Evolutionary conservation across 2,329 filamentous ascomycete genomes (phyloP).

Genomic region (Aspergillus calidoustus): DNA sequence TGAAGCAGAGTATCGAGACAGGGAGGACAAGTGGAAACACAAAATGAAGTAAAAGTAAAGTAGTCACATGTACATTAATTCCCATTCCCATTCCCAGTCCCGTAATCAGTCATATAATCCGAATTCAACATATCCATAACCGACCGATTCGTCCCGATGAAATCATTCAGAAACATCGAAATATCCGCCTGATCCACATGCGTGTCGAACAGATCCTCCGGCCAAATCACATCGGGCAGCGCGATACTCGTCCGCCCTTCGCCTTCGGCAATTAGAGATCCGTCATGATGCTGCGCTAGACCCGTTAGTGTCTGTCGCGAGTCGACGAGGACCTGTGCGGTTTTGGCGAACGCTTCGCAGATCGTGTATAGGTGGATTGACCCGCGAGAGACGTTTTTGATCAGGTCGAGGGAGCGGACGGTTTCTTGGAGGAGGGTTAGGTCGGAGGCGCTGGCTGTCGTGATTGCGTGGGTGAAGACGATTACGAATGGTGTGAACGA

Average conservation of each 20-base stretch:
- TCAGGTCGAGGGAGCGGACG: constrained; percentile 24
- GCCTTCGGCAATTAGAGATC: constrained; percentile 25
- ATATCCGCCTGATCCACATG: constrained; percentile 31
- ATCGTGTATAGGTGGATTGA: constrained; percentile 27
- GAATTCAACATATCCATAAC: constrained; percentile 32
- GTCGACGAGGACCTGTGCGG: constrained; percentile 30
- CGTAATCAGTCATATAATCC: constrained; percentile 21
- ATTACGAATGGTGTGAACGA: constrained; percentile 35
- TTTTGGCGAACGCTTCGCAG: constrained; percentile 30
- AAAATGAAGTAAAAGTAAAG: background rate
- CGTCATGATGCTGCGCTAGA: constrained; percentile 29
- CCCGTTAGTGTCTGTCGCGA: constrained; percentile 29
- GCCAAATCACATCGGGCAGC: constrained; percentile 30
- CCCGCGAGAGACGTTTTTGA: constrained; percentile 28
- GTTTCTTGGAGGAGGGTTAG: constrained; percentile 31
- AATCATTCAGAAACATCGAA: constrained; percentile 34
- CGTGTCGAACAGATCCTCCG: constrained; percentile 27
- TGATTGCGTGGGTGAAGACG: constrained; percentile 35
- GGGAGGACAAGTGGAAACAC: too few species aligned
- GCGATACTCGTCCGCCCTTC: constrained; percentile 27
- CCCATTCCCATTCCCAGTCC: background rate
- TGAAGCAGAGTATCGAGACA: too few species aligned
- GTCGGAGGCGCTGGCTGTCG: constrained; percentile 27
- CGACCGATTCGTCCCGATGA: constrained; percentile 31
- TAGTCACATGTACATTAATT: background rate